Conservation (phyloP, 2,329 filamentous ascomycete species). For the Pyrenophora graminea region DNA sequence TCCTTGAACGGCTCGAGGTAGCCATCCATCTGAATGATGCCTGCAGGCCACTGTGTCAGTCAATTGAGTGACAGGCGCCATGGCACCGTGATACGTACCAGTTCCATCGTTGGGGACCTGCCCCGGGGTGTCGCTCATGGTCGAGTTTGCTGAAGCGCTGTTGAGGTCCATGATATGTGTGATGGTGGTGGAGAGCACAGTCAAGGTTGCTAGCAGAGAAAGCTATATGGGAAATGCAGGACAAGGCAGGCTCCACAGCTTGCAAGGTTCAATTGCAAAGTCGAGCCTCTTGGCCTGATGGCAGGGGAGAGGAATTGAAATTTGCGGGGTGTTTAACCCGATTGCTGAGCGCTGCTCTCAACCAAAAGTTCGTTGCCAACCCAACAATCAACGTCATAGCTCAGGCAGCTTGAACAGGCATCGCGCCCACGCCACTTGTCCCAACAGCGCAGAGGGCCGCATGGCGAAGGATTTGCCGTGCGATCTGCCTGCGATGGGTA, state of each 20-base stretch:
- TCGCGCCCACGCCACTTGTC: slow-evolving; percentile 28
- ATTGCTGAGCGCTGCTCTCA: slow-evolving; percentile 37
- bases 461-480: slow-evolving; percentile 26
- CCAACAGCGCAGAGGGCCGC: slow-evolving; percentile 23
- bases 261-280: not conserved
- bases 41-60: slow-evolving; percentile 55
- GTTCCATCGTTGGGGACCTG: slow-evolving; percentile 71
- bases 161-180: slow-evolving; percentile 47
- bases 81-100: slow-evolving; percentile 53
- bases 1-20: slow-evolving; percentile 87
- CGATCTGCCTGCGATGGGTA: slow-evolving; percentile 16
- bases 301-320: slow-evolving; percentile 21
- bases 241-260: slow-evolving; percentile 13
- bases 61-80: slow-evolving; percentile 14
- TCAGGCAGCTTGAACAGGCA: slow-evolving; percentile 24
- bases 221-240: slow-evolving; percentile 1
- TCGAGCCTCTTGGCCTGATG: not conserved
- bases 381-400: slow-evolving; percentile 40
- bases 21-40: slow-evolving; percentile 84
- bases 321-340: slow-evolving; percentile 39
- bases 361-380: slow-evolving; percentile 36
- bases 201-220: slow-evolving; percentile 12
- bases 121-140: slow-evolving; percentile 52
- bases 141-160: slow-evolving; percentile 51
- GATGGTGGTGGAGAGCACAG: slow-evolving; percentile 13